phyloP scores from a whole-genome alignment of 352 stramenopile species.

The Phytopythium sindhum region DNA sequence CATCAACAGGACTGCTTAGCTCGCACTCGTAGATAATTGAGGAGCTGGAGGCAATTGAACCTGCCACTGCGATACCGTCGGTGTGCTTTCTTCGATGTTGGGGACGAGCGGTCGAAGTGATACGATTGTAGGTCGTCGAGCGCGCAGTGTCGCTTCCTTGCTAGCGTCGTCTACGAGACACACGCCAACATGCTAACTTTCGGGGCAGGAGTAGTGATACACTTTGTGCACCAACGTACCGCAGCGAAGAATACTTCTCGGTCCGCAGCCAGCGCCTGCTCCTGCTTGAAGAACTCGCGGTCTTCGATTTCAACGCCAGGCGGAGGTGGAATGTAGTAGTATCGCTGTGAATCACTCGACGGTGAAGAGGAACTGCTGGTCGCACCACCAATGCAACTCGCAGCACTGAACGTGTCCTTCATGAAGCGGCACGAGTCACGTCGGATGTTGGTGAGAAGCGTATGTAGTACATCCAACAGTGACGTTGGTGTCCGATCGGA shows the following conservation, averaged over 20 bases:
- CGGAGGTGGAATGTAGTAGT: not conserved
- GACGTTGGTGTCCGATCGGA: constrained; percentile 17
- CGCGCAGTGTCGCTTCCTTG: constrained; percentile 46
- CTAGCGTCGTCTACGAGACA: constrained; percentile 25
- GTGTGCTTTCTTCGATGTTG: constrained; percentile 6
- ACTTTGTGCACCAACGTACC: constrained; percentile 11
- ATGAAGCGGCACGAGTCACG: constrained; percentile 33
- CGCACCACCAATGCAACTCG: not conserved
- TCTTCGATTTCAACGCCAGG: constrained; percentile 29
- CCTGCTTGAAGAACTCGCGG: constrained; percentile 27
- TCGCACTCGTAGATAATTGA: not conserved
- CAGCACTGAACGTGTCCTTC: constrained; percentile 9
- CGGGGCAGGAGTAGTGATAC: too few species aligned
- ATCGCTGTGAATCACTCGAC: constrained; percentile 16
- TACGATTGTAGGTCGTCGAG: constrained; percentile 40
- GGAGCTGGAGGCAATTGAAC: not conserved
- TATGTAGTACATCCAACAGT: constrained; percentile 44
- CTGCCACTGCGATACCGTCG: not conserved
- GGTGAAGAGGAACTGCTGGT: not conserved
- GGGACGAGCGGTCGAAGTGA: constrained; percentile 32
- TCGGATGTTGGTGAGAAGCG: constrained; percentile 39
- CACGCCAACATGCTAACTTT: not conserved
- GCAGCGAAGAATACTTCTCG: constrained; percentile 22
- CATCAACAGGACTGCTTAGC: not conserved
- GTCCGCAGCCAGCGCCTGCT: constrained; percentile 20